phyloP scores from a whole-genome alignment of 2,329 filamentous ascomycete species.

The Botryotinia convoluta region DNA sequence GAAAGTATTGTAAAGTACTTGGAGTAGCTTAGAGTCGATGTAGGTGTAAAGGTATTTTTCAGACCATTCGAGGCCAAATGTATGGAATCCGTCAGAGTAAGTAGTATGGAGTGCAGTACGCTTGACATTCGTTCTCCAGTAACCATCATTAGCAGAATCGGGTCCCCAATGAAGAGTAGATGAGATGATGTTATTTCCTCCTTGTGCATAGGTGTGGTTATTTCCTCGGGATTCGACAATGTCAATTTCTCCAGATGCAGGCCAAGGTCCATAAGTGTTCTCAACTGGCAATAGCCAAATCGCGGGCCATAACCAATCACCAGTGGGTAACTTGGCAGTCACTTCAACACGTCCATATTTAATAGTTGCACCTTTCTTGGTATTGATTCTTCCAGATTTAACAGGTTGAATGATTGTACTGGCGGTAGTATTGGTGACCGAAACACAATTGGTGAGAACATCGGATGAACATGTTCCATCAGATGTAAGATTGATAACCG shows the following conservation, averaged over 20 bases:
- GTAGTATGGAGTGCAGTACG: slow-evolving; percentile 71
- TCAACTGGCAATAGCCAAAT: slow-evolving; percentile 84
- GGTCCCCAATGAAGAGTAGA: slow-evolving; percentile 84
- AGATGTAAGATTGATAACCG: slow-evolving; percentile 63
- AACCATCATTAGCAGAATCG: slow-evolving; percentile 67
- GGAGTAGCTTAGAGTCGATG: slow-evolving; percentile 74
- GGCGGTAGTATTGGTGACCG: slow-evolving; percentile 73
- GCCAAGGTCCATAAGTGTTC: slow-evolving; percentile 73
- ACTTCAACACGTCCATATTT: slow-evolving; percentile 82
- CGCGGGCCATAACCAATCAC: slow-evolving; percentile 90
- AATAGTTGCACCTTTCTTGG: slow-evolving; percentile 66
- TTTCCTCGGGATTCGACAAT: slow-evolving; percentile 80
- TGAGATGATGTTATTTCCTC: slow-evolving; percentile 77
- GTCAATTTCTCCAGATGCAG: slow-evolving; percentile 78
- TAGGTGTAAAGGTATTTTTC: slow-evolving; percentile 88
- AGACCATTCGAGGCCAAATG: slow-evolving; percentile 80
- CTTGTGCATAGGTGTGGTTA: slow-evolving; percentile 71
- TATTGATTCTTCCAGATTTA: slow-evolving; percentile 75
- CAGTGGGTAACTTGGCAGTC: slow-evolving; percentile 68
- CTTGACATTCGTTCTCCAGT: slow-evolving; percentile 82
- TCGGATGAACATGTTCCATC: slow-evolving; percentile 67
- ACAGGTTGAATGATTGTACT: slow-evolving; percentile 74
- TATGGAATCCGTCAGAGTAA: slow-evolving; percentile 68
- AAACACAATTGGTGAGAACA: slow-evolving; percentile 59
- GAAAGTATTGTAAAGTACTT: slow-evolving; percentile 78